A percentile compares a stretch with the other conserved stretches of the same genome.
Conservation (phyloP, 345 rosid species). For the Sisymbrium altissimum region DNA sequence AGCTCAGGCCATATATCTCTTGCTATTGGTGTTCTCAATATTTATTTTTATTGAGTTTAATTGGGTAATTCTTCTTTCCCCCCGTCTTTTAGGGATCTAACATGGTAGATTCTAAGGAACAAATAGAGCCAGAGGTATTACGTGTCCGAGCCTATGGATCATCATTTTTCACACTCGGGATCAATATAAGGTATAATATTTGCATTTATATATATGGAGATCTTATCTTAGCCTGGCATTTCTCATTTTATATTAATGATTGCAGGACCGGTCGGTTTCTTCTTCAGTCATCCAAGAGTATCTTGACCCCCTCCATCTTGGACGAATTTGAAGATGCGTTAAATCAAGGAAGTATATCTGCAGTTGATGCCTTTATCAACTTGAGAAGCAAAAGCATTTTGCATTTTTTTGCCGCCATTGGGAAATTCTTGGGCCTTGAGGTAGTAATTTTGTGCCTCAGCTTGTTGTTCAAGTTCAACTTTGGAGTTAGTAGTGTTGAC, state of each 20-base stretch:
- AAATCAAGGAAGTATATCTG: constrained; percentile 79
- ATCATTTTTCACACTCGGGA: constrained; percentile 80
- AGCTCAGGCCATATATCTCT: not conserved
- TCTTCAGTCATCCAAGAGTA: constrained; percentile 70
- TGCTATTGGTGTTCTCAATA: not conserved
- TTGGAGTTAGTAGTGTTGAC: constrained; percentile 2
- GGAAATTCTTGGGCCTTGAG: constrained; percentile 95
- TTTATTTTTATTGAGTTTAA: not conserved
- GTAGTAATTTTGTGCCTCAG: constrained; percentile 34
- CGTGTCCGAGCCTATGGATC: constrained; percentile 90
- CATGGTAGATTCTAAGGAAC: constrained; percentile 38
- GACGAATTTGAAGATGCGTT: constrained; percentile 86
- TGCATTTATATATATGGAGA: not conserved
- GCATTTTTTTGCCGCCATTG: constrained; percentile 79
- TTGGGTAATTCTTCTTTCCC: not conserved
- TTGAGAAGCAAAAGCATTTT: constrained; percentile 88
- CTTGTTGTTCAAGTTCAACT: not conserved
- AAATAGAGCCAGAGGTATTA: constrained; percentile 67
- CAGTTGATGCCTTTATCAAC: constrained; percentile 74
- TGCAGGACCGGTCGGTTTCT: constrained; percentile 89
- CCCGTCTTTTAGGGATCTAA: constrained; percentile 51
- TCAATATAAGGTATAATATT: constrained; percentile 71
- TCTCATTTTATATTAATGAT: constrained; percentile 13
- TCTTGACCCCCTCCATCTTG: constrained; percentile 51
- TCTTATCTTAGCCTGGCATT: not conserved